Evolutionary conservation across 352 stramenopile species (phyloP).

Genomic region (Phytophthora fragariae): DNA sequence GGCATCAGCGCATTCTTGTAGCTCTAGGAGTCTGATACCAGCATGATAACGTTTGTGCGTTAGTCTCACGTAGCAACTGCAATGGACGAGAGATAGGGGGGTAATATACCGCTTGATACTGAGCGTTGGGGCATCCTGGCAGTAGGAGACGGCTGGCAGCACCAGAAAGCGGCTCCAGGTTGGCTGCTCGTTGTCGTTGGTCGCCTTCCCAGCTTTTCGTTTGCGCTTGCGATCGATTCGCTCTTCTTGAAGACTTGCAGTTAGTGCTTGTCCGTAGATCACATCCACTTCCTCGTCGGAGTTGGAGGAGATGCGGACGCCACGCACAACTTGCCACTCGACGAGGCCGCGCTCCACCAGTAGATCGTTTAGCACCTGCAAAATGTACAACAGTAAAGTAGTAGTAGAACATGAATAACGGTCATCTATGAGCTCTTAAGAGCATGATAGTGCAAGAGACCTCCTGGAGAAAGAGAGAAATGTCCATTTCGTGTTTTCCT

Average conservation of each 20-base stretch:
- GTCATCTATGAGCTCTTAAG: background rate
- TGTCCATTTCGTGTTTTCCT: conserved; percentile 20
- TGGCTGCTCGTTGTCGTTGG: conserved; percentile 12
- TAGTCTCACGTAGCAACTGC: background rate
- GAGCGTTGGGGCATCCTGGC: conserved; percentile 20
- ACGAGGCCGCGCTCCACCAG: conserved; percentile 43
- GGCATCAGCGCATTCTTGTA: conserved; percentile 43
- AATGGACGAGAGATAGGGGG: background rate
- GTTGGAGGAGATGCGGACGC: conserved; percentile 22
- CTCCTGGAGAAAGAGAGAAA: conserved; percentile 29
- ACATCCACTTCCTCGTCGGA: conserved; percentile 32
- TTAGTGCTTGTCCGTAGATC: conserved; percentile 44
- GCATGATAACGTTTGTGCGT: background rate
- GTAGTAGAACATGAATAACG: background rate
- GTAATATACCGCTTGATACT: conserved; percentile 52
- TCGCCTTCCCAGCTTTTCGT: conserved; percentile 10
- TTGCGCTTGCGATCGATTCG: conserved; percentile 57
- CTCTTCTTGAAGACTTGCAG: conserved; percentile 45
- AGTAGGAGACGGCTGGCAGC: conserved; percentile 31
- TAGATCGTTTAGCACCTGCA: conserved; percentile 60
- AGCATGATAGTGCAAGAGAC: background rate
- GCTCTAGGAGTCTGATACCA: conserved; percentile 39
- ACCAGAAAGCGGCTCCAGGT: conserved; percentile 50
- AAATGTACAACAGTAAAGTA: background rate
- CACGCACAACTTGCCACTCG: conserved; percentile 41